Evolutionary conservation across 2,329 filamentous ascomycete species (phyloP), one percentile per base, ranked within the genome.

Genomic region (Escovopsis weberi): DNA sequence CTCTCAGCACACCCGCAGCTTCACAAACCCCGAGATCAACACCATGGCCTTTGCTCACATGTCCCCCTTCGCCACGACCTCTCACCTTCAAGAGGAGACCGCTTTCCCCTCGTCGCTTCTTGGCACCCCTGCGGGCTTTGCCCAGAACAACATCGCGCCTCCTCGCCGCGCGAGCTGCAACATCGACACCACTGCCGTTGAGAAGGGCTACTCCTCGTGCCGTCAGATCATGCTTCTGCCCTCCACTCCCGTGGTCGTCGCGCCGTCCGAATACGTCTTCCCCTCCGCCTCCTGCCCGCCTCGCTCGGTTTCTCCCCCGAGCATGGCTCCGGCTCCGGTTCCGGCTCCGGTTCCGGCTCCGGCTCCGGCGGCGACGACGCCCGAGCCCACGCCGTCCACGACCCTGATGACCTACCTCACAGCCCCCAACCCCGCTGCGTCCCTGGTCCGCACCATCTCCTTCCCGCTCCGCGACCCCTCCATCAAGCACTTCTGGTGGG

Each of bases 401-500:
- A 88, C 80, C 9, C 69, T 94, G 44, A 69, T 87, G 52, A 72
- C 73, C 48, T 94, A 91, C 62, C 75, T 96, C 39, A 87, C 82
- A 3, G 69, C 73, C 0, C 65, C 83, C 46, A 94, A 93, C 56
- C 87, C 88, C 18, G 80, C 85, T 19, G 82, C 88, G 15, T 81
- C 82, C 35, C 69, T 94, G 32, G 85, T 94, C 33, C 82, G 82
- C 55, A 83, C 81, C 51, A 75, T 89, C 51, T 84, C 82, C 46
- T 80, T 82, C 57, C 78, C 64, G 49, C 68, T 70, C 54, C 75
- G 69, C 49, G 83, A 78, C 59, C 79, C 71, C 55, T 74, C 71
- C 62, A 81, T 74, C 53, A 85, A 81, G 59, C 80, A 94, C 66
- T 94, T 89, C 62, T 96, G 89, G 89, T 95, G 86, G 84, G 89